Evolutionary conservation across 75 land plant species (phyloP), one percentile per base, ranked within the genome.

Genomic region (Pinus albicaulis): DNA sequence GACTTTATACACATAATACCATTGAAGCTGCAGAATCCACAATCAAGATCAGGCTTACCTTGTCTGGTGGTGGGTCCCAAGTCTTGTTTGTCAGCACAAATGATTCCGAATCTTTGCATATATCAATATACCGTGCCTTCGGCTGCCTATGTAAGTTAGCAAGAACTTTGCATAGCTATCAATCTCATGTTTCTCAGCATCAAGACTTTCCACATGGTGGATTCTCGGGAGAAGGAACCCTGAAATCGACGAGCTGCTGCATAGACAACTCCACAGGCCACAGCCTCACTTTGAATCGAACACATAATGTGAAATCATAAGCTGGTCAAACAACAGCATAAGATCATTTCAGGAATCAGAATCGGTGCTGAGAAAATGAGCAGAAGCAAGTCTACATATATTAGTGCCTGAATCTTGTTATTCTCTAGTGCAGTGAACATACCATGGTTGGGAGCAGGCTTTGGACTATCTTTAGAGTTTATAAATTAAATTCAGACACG

Each of bases 221-320:
- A 73, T 89, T 85, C 71, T 94, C 93, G 15, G 98, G 99, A 71
- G 94, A 84, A 14, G 98, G 91, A 41, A 94, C 87, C n/a, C 48
- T 88, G 86, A 57, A 92, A 94, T 78, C 91, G 82, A 25, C 99
- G 91, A 60, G 99, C 93, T 55, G 99, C 98, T 80, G 99, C 95
- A 87, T 97, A 97, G 13, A 97, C 98, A 55, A 94, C 99, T 61
- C 99, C 99, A 86, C 99, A 97, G 31, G 99, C 99, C 53, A 97
- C 95, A 11, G 94, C 99, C 82, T 97, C 98, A 79, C 99, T 97
- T 92, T 97, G 85, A 95, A 97, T 6, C 99, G 90, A 34, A 97
- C 99, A 80, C 97, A 97, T 41, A 97, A 88, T 4, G 95, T n/a
- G n/a, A n/a, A n/a, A n/a, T 97, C 57, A 95, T 97, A 97, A 89